Evolutionary conservation across 208 protist species (phyloP), one percentile per base, ranked within the genome.

Genomic region (Trypanosoma mega): DNA sequence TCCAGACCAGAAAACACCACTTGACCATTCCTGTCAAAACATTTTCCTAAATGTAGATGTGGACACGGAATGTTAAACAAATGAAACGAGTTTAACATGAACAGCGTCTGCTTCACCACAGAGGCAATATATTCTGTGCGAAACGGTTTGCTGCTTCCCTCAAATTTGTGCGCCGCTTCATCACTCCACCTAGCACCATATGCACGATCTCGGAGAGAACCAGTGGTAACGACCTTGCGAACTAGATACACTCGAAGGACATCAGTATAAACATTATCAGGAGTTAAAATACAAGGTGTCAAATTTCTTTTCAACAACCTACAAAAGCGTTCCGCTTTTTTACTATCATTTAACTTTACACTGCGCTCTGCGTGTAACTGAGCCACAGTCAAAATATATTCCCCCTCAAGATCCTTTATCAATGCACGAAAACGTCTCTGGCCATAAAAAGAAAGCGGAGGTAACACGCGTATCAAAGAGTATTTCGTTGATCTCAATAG

Each of bases 1-100:
- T 68, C 63, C 29, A 63, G n/a, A 33, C 37, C 63, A 21, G 45
- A 41, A 55, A 70, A 55, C 5, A 55, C 23, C 36, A 63, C 43
- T 52, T 57, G 33, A n/a, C 43, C 29, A 36, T 27, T 9, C 21
- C n/a, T 54, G 26, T 48, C 34, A 44, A 45, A 54, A 21, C 41
- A 63, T 43, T 70, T 74, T 11, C 68, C 69, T 23, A 76, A 47
- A 14, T 60, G 2, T 21, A 68, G 24, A 51, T 64, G 20, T 18
- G 69, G 20, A 47, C 55, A 74, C 30, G 69, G 47, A 7, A 73
- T 61, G 30, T 68, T 60, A 44, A 24, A 39, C 46, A 36, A 37
- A 30, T 76, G 61, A 51, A 64, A 51, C 3, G 33, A 21, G 18
- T 48, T 49, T n/a, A 60, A 36, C 37, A 50, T 53, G 24, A 65